Conservation (phyloP, 169 alveolate genomes). For the Plasmodium gonderi region DNA sequence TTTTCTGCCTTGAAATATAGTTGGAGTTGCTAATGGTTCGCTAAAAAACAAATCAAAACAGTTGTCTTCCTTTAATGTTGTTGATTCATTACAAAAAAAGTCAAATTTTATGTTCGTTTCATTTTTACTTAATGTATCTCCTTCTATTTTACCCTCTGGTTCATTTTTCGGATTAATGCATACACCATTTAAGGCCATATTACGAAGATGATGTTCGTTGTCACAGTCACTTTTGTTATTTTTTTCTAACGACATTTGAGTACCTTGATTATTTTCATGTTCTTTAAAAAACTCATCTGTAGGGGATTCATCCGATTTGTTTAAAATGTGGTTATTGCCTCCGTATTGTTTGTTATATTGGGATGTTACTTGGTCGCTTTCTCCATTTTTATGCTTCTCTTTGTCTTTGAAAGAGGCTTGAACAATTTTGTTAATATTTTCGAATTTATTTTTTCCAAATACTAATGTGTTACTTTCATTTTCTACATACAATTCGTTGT, state of each 20-base stretch:
- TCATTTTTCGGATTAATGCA: neutral
- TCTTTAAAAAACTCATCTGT: conserved; percentile 41
- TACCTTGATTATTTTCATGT: neutral
- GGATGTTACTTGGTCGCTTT: neutral
- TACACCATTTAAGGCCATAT: neutral
- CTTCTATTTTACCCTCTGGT: neutral
- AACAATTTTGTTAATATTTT: conserved; percentile 30
- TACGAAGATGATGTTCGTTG: neutral
- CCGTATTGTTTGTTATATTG: neutral
- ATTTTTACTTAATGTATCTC: neutral
- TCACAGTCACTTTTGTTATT: neutral
- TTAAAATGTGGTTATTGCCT: neutral
- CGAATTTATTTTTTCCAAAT: conserved; percentile 32
- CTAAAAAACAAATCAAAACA: conserved; percentile 57
- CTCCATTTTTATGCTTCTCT: neutral
- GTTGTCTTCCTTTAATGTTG: conserved; percentile 57
- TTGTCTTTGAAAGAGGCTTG: conserved; percentile 15
- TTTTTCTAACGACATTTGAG: neutral
- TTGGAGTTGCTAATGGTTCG: conserved; percentile 61
- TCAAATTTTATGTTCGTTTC: neutral
- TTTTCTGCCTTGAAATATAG: conserved; percentile 42
- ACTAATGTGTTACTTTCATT: conserved; percentile 15
- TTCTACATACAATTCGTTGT: neutral
- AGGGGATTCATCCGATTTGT: neutral
- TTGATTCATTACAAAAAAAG: neutral